A percentile compares a stretch with the other conserved stretches of the same genome.
Evolutionary conservation across 164 flowering plant genomes (phyloP).

Genomic region (Dillenia suffruticosa): DNA sequence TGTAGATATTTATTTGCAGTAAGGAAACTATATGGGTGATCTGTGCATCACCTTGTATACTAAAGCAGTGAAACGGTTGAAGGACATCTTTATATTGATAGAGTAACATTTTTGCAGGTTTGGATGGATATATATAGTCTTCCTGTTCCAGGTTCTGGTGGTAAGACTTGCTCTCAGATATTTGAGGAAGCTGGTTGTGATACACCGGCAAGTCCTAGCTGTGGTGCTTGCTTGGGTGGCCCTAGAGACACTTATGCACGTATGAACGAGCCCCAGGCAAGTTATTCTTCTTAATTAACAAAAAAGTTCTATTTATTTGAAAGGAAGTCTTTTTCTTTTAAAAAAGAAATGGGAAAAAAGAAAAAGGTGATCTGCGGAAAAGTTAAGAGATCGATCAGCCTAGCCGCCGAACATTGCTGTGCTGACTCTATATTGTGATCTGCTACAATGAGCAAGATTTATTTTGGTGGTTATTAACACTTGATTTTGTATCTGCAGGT

Average conservation of each 20-base stretch:
- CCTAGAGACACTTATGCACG: conserved; percentile 99
- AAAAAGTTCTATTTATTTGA: background rate
- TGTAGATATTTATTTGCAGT: conserved; percentile 1
- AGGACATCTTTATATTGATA: too few relatives aligned
- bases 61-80: too few relatives aligned
- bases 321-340: background rate
- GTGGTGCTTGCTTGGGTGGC: conserved; percentile 98
- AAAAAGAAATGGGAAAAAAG: background rate
- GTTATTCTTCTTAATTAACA: conserved; percentile 12
- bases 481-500: conserved; percentile 43
- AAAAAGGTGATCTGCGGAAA: too few relatives aligned
- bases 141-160: conserved; percentile 92
- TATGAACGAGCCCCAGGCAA: conserved; percentile 85
- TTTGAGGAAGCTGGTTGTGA: conserved; percentile 99
- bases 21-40: background rate
- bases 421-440: too few relatives aligned
- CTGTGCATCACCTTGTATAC: too few relatives aligned
- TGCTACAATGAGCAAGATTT: too few relatives aligned
- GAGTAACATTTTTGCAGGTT: conserved; percentile 40
- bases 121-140: conserved; percentile 93
- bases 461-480: too few relatives aligned
- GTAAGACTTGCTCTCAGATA: conserved; percentile 97
- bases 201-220: conserved; percentile 91
- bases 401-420: too few relatives aligned
- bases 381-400: too few relatives aligned